A percentile compares a stretch with the other conserved stretches of the same genome.
These are phyloP conservation scores for Wickerhamomyces chaumierensis DNA, from an alignment of 805 yeast genomes.

Conservation along the genomic window DNA sequence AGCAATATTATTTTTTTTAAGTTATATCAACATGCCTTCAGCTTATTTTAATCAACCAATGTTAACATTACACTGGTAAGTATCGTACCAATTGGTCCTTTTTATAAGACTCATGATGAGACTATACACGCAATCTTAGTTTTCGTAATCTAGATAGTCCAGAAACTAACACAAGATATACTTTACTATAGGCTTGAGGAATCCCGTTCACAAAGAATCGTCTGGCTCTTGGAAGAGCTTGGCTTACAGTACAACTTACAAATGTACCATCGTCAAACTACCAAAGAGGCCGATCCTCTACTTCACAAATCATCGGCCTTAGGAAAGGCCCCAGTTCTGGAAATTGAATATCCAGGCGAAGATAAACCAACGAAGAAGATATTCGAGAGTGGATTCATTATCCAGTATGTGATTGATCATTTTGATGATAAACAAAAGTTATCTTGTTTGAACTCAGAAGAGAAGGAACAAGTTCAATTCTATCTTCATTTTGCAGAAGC, in stretches of 20 bases:
- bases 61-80: slow-evolving; percentile 15
- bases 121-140: too few species aligned
- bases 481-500: slow-evolving; percentile 53
- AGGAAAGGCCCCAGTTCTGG: slow-evolving; percentile 56
- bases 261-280: slow-evolving; percentile 36
- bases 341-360: slow-evolving; percentile 25
- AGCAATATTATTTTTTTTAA: too few species aligned
- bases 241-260: slow-evolving; percentile 43
- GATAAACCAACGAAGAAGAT: slow-evolving; percentile 21
- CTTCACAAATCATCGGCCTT: slow-evolving; percentile 44
- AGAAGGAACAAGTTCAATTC: slow-evolving; percentile 34
- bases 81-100: too few species aligned
- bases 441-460: slow-evolving; percentile 20
- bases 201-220: slow-evolving; percentile 49
- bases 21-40: too few species aligned
- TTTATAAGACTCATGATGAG: too few species aligned
- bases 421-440: slow-evolving; percentile 34
- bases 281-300: slow-evolving; percentile 37
- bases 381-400: slow-evolving; percentile 53
- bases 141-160: too few species aligned
- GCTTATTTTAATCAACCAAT: slow-evolving; percentile 7
- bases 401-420: slow-evolving; percentile 36
- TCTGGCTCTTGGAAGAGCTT: slow-evolving; percentile 57
- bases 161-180: too few species aligned
- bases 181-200: slow-evolving; percentile 17